phyloP scores from a whole-genome alignment of 1,284 basidiomycete genomes.

The Marasmius oreades region DNA sequence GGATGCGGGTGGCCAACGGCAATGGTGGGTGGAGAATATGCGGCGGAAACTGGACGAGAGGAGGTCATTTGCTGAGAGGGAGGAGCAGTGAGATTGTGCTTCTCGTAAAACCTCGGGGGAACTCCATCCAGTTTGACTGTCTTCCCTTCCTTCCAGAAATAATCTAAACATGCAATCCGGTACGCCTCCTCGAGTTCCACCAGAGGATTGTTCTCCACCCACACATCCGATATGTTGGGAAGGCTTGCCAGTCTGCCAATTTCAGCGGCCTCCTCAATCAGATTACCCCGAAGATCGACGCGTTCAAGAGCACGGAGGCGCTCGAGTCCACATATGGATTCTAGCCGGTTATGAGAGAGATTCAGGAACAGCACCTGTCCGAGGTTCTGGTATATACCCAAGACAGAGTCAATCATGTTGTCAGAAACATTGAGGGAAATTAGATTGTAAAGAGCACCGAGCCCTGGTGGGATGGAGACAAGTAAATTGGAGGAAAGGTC shows the following conservation, averaged over 20 bases:
- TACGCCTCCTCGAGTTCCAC: slow-evolving; percentile 69
- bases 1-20: slow-evolving; percentile 43
- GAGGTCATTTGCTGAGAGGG: slow-evolving; percentile 51
- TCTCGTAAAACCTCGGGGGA: slow-evolving; percentile 75
- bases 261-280: slow-evolving; percentile 81
- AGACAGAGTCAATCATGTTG: slow-evolving; percentile 95
- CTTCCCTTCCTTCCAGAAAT: slow-evolving; percentile 81
- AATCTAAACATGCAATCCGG: slow-evolving; percentile 75
- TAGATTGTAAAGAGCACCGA: slow-evolving; percentile 75
- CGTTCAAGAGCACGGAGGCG: slow-evolving; percentile 79
- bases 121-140: slow-evolving; percentile 73
- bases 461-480: slow-evolving; percentile 76
- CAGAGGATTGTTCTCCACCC: slow-evolving; percentile 80
- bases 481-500: slow-evolving; percentile 91
- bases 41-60: slow-evolving; percentile 43
- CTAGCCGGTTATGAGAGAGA: slow-evolving; percentile 82
- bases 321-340: slow-evolving; percentile 92
- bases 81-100: slow-evolving; percentile 48
- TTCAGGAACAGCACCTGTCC: slow-evolving; percentile 77
- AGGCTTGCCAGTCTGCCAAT: slow-evolving; percentile 81
- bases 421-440: slow-evolving; percentile 86
- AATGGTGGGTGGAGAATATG: slow-evolving; percentile 57
- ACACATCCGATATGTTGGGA: slow-evolving; percentile 74
- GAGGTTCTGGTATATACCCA: slow-evolving; percentile 82
- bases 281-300: slow-evolving; percentile 84